Base-by-base conservation (phyloP, 129 eudicot genomes). In the Flaveria bidentis region DNA sequence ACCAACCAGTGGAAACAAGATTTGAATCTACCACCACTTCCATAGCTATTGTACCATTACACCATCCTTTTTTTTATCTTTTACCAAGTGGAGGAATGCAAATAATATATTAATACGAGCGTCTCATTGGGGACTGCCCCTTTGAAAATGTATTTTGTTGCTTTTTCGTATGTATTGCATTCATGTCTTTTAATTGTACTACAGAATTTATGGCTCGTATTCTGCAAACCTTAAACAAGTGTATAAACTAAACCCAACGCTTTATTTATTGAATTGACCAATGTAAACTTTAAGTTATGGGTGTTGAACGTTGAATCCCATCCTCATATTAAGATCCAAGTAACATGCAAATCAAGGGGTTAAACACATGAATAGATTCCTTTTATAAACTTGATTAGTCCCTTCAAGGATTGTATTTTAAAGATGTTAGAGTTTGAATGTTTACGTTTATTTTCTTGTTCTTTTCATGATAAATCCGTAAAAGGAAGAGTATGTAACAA, bases 301-400 rank as follows among this genome's bases (percentile, higher is more conserved):
- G 67, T 66, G 28, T 22, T 76, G 52, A 75, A 76, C 66, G 46
- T 60, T 74, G 81, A 67, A 77, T 62, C 30, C 42, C 77, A 71
- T 70, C 82, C 65, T 70, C 45, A 28, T 45, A 71, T 71, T 60
- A 36, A 78, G 77, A 61, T 78, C 72, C 53, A 50, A 58, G 72
- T 78, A 71, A 78, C 82, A 57, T 68, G 81, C 80, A 65, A 65
- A 51, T 30, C 72, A 49, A 63, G 6, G 80, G 73, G 53, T 51
- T 30, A 64, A 16, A 64, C 80, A 77, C 68, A 76, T 76, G 74
- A 53, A 53, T 67, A 77, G 81, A 77, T 76, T 76, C 80, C 64
- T 41, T 64, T 60, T 47, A 33, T 46, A 28, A 3, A 12, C 42
- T 12, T 36, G 41, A 36, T 36, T 36, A 36, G 41, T 36, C 41